Conservation (phyloP, 805 yeast genomes). For the Pichia cephalocereana region DNA sequence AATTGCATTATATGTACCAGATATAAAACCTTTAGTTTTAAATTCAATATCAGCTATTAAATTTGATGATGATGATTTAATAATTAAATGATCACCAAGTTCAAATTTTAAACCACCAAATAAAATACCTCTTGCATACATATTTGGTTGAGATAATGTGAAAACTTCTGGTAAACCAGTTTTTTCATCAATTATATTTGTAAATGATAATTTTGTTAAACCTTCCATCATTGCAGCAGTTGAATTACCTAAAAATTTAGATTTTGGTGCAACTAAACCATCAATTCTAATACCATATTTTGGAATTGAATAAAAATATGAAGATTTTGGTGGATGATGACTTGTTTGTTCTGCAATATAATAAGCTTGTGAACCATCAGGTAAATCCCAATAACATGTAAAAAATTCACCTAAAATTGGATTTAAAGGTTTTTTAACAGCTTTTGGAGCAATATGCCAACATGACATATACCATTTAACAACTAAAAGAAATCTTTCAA, state of each 20-base stretch:
- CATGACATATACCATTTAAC: conserved; percentile 88
- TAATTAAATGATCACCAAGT: conserved; percentile 83
- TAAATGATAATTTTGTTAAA: conserved; percentile 56
- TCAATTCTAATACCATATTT: conserved; percentile 74
- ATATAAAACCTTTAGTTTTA: conserved; percentile 88
- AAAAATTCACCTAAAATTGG: conserved; percentile 92
- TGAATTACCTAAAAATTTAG: conserved; percentile 86
- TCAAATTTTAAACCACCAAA: conserved; percentile 88
- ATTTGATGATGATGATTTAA: conserved; percentile 52
- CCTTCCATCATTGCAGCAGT: conserved; percentile 99
- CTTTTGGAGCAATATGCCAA: conserved; percentile 98
- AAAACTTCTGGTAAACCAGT: conserved; percentile 53
- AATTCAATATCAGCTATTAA: conserved; percentile 79
- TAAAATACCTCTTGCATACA: conserved; percentile 88
- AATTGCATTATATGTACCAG: conserved; percentile 87
- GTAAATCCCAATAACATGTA: conserved; percentile 86
- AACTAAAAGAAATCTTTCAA: conserved; percentile 63
- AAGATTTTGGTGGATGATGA: conserved; percentile 97
- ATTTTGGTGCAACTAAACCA: conserved; percentile 80
- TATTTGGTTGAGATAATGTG: conserved; percentile 87
- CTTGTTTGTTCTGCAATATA: conserved; percentile 92
- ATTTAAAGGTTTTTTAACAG: conserved; percentile 93
- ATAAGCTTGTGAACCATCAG: conserved; percentile 58
- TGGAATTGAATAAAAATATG: conserved; percentile 84
- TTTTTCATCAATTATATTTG: conserved; percentile 42